These are phyloP conservation scores for Pleurotus pulmonarius DNA, from an alignment of 768 basidiomycete genomes.

Conservation along the genomic window DNA sequence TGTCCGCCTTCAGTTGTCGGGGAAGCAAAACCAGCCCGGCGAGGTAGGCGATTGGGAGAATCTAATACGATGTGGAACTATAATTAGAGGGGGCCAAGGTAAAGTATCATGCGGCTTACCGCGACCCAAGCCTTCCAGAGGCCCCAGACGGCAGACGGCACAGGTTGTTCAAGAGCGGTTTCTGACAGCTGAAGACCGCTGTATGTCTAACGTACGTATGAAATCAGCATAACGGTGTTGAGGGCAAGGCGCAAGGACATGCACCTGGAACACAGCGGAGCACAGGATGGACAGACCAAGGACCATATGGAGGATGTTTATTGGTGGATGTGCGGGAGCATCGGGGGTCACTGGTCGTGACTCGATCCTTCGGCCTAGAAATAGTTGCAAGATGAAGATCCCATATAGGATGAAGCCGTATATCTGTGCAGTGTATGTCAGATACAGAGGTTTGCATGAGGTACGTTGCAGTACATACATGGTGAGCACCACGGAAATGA, in stretches of 20 bases:
- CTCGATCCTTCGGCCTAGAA: slow-evolving; percentile 53
- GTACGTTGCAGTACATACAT: slow-evolving; percentile 26
- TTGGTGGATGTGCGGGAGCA: slow-evolving; percentile 39
- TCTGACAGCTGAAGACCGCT: slow-evolving; percentile 46
- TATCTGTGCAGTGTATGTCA: slow-evolving; percentile 28
- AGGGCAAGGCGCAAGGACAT: not conserved
- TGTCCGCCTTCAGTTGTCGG: slow-evolving; percentile 40
- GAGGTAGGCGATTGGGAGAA: slow-evolving; percentile 42
- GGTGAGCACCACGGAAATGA: slow-evolving; percentile 48
- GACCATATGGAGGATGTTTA: slow-evolving; percentile 53
- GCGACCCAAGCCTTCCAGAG: slow-evolving; percentile 44
- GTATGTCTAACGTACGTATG: slow-evolving; percentile 23
- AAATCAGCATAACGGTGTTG: not conserved
- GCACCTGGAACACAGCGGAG: slow-evolving; percentile 50
- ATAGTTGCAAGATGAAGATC: slow-evolving; percentile 47
- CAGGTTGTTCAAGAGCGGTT: slow-evolving; percentile 28
- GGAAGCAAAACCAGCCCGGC: slow-evolving; percentile 38
- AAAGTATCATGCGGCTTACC: slow-evolving; percentile 25
- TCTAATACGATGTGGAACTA: slow-evolving; percentile 18
- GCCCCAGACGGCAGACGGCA: slow-evolving; percentile 16
- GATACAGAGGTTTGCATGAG: not conserved
- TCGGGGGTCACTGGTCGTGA: slow-evolving; percentile 24
- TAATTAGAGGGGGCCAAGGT: no score
- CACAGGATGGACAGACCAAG: slow-evolving; percentile 47
- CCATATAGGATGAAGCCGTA: slow-evolving; percentile 48